These are phyloP conservation scores for Salix caprea DNA, from an alignment of 345 rosid species.

Conservation along the genomic window DNA sequence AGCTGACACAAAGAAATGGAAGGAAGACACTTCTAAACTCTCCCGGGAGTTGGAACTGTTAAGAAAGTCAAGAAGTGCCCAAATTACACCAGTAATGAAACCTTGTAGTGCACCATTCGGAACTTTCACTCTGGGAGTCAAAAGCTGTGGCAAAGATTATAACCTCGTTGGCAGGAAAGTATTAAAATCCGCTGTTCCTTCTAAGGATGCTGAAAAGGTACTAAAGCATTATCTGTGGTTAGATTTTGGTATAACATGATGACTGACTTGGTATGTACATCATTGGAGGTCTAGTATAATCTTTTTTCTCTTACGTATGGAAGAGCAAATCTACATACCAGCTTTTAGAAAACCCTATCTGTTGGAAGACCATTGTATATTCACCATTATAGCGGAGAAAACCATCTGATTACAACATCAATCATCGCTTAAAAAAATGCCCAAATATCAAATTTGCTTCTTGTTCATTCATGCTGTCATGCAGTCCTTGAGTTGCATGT, in stretches of 20 bases:
- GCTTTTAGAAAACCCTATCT: neutral
- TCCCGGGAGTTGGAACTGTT: conserved; percentile 45
- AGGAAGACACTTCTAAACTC: conserved; percentile 42
- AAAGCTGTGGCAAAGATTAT: conserved; percentile 9
- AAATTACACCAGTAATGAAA: conserved; percentile 41
- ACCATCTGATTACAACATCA: neutral
- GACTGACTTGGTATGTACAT: neutral
- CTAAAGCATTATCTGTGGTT: neutral
- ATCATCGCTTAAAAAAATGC: neutral
- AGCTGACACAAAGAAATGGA: conserved; percentile 36
- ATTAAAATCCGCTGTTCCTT: conserved; percentile 12
- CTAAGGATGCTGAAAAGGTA: conserved; percentile 50
- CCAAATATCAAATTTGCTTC: neutral
- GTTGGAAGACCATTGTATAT: neutral
- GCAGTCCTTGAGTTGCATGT: neutral
- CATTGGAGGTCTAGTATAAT: neutral
- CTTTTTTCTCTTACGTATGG: neutral
- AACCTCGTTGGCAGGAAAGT: conserved; percentile 39
- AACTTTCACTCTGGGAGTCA: conserved; percentile 25
- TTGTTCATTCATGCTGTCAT: neutral
- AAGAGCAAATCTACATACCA: neutral
- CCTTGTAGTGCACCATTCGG: conserved; percentile 30
- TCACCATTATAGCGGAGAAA: neutral
- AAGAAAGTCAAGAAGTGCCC: conserved; percentile 37
- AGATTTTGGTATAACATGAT: neutral